Evolutionary conservation across 2,329 filamentous ascomycete genomes (phyloP).

Genomic region (Lachnellula cervina): DNA sequence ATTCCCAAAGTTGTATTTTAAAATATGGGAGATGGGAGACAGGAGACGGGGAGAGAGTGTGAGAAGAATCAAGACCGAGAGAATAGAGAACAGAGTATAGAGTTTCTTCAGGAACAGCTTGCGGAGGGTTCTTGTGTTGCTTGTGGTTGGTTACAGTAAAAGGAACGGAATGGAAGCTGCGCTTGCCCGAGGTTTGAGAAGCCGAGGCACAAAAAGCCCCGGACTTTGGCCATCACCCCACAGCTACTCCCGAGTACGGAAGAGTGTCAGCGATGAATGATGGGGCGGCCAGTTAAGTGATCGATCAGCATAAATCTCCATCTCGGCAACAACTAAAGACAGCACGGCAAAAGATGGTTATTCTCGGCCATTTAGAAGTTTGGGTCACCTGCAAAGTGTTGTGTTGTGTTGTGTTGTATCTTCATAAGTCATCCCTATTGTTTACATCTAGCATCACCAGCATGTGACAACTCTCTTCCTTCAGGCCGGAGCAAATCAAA

Average conservation of each 20-base stretch:
- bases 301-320: not conserved
- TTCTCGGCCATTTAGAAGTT: not conserved
- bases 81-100: no score
- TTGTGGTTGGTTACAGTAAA: conserved; percentile 17
- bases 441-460: no score
- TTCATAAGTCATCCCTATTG: no score
- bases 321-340: not conserved
- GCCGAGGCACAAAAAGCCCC: not conserved
- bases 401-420: no score
- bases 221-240: no score
- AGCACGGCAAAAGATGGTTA: not conserved
- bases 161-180: not conserved
- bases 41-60: not conserved
- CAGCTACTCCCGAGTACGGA: no score
- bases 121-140: conserved; percentile 3
- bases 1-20: conserved; percentile 23
- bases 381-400: no score
- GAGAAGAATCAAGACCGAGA: no score
- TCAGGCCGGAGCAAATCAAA: not conserved
- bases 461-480: no score
- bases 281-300: no score
- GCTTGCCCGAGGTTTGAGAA: conserved; percentile 2
- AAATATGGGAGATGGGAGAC: conserved; percentile 7
- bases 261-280: no score
- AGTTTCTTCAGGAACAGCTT: not conserved